Conservation (phyloP, 164 flowering plant genomes). For the Platanus orientalis region DNA sequence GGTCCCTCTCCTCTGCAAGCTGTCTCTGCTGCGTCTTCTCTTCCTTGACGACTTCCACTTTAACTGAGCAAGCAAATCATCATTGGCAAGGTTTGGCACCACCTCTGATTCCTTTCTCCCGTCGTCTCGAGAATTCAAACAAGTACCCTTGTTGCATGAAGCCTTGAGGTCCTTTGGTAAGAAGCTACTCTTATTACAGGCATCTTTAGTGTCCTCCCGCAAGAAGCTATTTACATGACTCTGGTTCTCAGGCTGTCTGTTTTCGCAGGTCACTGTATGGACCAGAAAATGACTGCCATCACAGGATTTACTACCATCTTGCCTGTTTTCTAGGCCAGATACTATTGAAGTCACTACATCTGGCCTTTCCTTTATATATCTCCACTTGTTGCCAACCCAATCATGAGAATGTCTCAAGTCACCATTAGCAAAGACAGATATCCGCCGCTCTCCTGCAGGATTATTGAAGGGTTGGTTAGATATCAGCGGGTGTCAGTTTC, state of each 20-base stretch:
- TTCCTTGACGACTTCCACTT: conserved; percentile 60
- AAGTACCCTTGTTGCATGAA: not conserved
- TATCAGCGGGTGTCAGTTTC: not conserved
- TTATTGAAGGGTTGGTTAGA: not conserved
- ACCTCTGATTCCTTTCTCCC: not conserved
- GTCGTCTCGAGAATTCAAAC: conserved; percentile 10
- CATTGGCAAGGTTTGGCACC: conserved; percentile 43
- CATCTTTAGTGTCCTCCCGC: conserved; percentile 1
- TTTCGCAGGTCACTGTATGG: not conserved
- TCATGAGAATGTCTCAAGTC: conserved; percentile 71
- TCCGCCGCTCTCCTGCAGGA: conserved; percentile 56
- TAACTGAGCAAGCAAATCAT: conserved; percentile 41
- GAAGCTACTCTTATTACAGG: not conserved
- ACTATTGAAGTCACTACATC: conserved; percentile 39
- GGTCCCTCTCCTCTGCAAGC: conserved; percentile 6
- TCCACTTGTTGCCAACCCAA: conserved; percentile 63
- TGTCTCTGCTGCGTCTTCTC: conserved; percentile 37
- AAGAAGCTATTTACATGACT: not conserved
- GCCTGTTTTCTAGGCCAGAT: conserved; percentile 12
- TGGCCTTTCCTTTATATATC: conserved; percentile 36
- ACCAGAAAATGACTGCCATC: not conserved
- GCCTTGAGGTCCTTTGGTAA: not conserved
- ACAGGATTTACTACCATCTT: conserved; percentile 5
- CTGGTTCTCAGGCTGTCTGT: conserved; percentile 2
- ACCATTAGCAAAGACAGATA: conserved; percentile 19